A percentile compares a stretch with the other conserved stretches of the same genome.
Conservation (phyloP, 2,329 filamentous ascomycete genomes). For the Colletotrichum gigasporum region DNA sequence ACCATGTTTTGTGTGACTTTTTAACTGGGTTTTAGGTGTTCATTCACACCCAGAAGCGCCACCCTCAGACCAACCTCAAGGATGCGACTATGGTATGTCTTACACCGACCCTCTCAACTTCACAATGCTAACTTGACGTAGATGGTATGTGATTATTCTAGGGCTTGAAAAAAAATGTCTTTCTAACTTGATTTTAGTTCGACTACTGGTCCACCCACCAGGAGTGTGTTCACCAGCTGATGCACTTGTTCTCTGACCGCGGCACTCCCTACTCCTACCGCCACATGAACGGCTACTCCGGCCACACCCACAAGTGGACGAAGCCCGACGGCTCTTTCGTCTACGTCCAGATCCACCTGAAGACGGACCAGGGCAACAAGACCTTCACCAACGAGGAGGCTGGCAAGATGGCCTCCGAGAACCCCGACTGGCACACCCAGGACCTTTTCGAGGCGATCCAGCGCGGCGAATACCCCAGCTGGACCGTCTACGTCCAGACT, state of each 20-base stretch:
- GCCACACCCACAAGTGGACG: constrained; percentile 71
- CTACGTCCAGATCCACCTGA: constrained; percentile 73
- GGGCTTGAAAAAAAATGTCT: not conserved
- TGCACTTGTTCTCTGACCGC: constrained; percentile 73
- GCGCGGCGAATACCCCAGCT: constrained; percentile 68
- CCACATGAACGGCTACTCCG: constrained; percentile 74
- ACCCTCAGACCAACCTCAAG: constrained; percentile 76
- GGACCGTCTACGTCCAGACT: constrained; percentile 72
- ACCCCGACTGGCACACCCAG: constrained; percentile 70
- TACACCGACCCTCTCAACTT: not conserved
- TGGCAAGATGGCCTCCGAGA: constrained; percentile 59
- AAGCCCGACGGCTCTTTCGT: constrained; percentile 73
- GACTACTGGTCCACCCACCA: constrained; percentile 66
- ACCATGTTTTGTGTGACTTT: not conserved
- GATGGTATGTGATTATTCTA: constrained; percentile 10
- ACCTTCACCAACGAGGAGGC: constrained; percentile 68
- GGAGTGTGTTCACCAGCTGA: constrained; percentile 70
- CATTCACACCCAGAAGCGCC: constrained; percentile 81
- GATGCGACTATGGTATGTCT: constrained; percentile 69
- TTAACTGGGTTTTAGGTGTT: constrained; percentile 53
- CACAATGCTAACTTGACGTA: not conserved
- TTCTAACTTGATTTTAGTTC: constrained; percentile 46
- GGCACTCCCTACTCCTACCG: constrained; percentile 73
- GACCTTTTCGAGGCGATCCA: constrained; percentile 73
- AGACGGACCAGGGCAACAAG: constrained; percentile 70